phyloP scores from a whole-genome alignment of 2,329 filamentous ascomycete genomes.

The Dactylellina parvicollis region DNA sequence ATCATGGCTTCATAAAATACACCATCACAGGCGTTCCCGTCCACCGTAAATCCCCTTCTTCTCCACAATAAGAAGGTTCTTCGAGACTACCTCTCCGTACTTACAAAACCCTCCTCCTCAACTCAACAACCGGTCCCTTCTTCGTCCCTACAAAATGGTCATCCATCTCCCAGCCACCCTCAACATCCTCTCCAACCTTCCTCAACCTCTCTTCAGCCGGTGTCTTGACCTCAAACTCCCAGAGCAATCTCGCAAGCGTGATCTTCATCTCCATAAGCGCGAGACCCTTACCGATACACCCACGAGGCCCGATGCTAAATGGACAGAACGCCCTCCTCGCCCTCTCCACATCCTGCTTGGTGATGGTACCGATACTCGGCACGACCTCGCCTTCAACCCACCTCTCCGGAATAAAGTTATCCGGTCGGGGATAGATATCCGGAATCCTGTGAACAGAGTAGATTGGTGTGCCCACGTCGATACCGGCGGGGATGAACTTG shows the following conservation, averaged over 20 bases:
- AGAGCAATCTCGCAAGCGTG: slow-evolving; percentile 71
- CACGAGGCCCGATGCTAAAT: slow-evolving; percentile 75
- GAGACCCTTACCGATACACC: slow-evolving; percentile 77
- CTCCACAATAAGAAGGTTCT: background rate
- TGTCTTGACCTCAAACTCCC: slow-evolving; percentile 61
- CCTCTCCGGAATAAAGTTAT: slow-evolving; percentile 71
- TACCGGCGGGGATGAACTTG: slow-evolving; percentile 65
- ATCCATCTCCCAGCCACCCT: slow-evolving; percentile 54
- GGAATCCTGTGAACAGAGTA: slow-evolving; percentile 76
- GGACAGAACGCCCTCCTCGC: slow-evolving; percentile 78
- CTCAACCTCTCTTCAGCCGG: slow-evolving; percentile 64
- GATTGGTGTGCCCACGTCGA: slow-evolving; percentile 73
- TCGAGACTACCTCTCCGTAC: no score
- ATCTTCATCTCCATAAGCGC: slow-evolving; percentile 75
- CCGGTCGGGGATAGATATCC: slow-evolving; percentile 70
- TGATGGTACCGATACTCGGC: slow-evolving; percentile 63
- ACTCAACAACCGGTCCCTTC: slow-evolving; percentile 75
- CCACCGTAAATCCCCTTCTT: background rate
- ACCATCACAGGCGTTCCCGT: background rate
- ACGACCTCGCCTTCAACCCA: slow-evolving; percentile 64
- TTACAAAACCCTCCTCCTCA: slow-evolving; percentile 61
- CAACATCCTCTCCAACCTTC: slow-evolving; percentile 58
- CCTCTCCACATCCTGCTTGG: slow-evolving; percentile 63
- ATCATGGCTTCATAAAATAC: slow-evolving; percentile 10
- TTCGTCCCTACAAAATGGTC: slow-evolving; percentile 80